Percentiles rank a stretch among this genome's conserved stretches.
Conservation (phyloP, 1,284 basidiomycete species). For the Leccinum pseudoinsigne region DNA sequence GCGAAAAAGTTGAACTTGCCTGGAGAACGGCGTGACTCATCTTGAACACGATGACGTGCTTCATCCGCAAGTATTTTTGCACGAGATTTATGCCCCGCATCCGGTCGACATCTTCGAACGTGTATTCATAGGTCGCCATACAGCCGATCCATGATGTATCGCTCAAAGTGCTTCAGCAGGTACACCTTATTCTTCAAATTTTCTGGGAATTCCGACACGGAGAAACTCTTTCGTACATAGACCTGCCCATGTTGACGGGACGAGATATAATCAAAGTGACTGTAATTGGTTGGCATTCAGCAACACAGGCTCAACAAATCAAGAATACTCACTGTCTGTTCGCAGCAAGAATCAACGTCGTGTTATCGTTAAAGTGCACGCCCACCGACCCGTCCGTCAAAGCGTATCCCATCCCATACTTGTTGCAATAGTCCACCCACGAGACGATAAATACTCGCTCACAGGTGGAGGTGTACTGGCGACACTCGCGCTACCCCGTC, state of each 20-base stretch:
- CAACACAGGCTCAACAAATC: background rate
- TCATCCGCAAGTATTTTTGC: slow-evolving; percentile 94
- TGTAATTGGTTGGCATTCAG: slow-evolving; percentile 32
- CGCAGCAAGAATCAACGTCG: slow-evolving; percentile 81
- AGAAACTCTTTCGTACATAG: slow-evolving; percentile 68
- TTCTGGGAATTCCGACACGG: slow-evolving; percentile 63
- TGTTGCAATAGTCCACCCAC: slow-evolving; percentile 98
- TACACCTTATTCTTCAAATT: slow-evolving; percentile 88
- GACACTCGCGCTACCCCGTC: slow-evolving; percentile 55
- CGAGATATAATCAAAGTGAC: slow-evolving; percentile 84
- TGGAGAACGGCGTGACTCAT: slow-evolving; percentile 92
- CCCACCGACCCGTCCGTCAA: slow-evolving; percentile 94
- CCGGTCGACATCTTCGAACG: slow-evolving; percentile 68
- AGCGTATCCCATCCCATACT: slow-evolving; percentile 98
- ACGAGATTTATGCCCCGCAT: slow-evolving; percentile 91
- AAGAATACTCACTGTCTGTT: slow-evolving; percentile 67
- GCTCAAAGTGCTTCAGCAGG: slow-evolving; percentile 89
- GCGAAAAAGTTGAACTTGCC: slow-evolving; percentile 40
- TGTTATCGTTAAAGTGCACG: slow-evolving; percentile 96
- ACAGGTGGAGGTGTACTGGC: slow-evolving; percentile 48
- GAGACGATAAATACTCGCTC: slow-evolving; percentile 86
- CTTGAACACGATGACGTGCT: slow-evolving; percentile 96
- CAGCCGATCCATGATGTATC: slow-evolving; percentile 88
- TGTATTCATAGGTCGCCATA: slow-evolving; percentile 80
- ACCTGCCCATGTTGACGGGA: slow-evolving; percentile 61